These are phyloP conservation scores for Didymella sp. DNA, from an alignment of 2,329 filamentous ascomycete species.

Conservation along the genomic window DNA sequence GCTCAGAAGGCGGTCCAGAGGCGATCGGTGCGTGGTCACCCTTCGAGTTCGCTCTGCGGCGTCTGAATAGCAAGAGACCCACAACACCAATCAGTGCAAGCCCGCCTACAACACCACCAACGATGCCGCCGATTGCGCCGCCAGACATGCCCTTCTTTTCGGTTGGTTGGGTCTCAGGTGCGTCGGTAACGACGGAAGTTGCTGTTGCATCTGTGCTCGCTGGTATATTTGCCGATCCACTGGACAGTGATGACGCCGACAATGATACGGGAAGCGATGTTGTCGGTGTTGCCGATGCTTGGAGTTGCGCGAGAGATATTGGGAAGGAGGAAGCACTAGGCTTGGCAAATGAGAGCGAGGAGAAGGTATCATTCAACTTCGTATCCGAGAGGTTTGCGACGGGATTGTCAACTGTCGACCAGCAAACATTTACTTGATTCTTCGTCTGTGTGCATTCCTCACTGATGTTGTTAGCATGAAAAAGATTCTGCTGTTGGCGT, in stretches of 20 bases:
- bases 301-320: conserved; percentile 10
- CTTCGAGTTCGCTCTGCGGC: conserved; percentile 7
- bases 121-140: conserved; percentile 27
- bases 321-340: conserved; percentile 16
- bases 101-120: conserved; percentile 25
- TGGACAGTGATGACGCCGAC: conserved; percentile 5
- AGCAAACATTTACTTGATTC: conserved; percentile 29
- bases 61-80: conserved; percentile 21
- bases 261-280: conserved; percentile 1
- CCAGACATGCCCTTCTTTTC: conserved; percentile 20
- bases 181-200: not conserved
- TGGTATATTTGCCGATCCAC: not conserved
- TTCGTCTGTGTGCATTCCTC: conserved; percentile 30
- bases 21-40: conserved; percentile 12
- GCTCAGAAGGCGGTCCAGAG: conserved; percentile 5
- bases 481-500: not conserved
- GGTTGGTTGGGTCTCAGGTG: not conserved
- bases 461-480: conserved; percentile 13
- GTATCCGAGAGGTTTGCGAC: conserved; percentile 16
- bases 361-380: conserved; percentile 23
- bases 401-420: conserved; percentile 21
- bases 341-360: conserved; percentile 21
- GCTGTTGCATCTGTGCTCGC: not conserved
- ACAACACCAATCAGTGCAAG: conserved; percentile 18
- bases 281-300: conserved; percentile 14